Percentiles rank a stretch among this genome's conserved stretches.
These are phyloP conservation scores for Debaryomyces singareniensis DNA, from an alignment of 1,139 yeast species.

Conservation along the genomic window DNA sequence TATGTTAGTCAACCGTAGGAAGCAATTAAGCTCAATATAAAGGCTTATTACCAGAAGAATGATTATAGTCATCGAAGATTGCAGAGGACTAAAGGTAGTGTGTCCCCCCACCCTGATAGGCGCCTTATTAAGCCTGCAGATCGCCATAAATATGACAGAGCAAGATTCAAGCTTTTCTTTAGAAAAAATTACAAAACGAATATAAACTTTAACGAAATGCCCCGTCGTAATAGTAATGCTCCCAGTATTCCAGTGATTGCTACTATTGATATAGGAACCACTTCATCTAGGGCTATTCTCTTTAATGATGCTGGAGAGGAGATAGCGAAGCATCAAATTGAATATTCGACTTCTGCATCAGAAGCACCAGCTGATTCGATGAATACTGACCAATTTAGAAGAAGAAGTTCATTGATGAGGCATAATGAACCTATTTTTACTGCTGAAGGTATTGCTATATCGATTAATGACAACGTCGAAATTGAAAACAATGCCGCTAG, in stretches of 20 bases:
- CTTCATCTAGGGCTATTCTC: constrained; percentile 86
- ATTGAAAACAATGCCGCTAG: constrained; percentile 52
- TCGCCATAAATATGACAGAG: too few species aligned
- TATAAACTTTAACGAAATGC: too few species aligned
- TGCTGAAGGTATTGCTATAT: constrained; percentile 68
- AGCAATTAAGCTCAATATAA: too few species aligned
- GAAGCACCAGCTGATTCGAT: constrained; percentile 41
- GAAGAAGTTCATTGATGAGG: constrained; percentile 43
- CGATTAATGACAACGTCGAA: constrained; percentile 50
- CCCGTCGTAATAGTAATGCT: constrained; percentile 36
- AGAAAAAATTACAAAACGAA: too few species aligned
- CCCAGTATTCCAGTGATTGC: constrained; percentile 51
- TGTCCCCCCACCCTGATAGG: too few species aligned
- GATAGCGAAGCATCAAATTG: constrained; percentile 83
- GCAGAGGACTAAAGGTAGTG: too few species aligned
- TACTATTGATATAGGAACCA: constrained; percentile 87
- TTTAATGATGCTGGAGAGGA: constrained; percentile 72
- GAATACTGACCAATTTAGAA: constrained; percentile 45
- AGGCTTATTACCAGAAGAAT: too few species aligned
- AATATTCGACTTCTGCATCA: constrained; percentile 71
- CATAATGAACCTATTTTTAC: constrained; percentile 58
- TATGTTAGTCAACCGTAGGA: too few species aligned
- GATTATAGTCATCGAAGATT: too few species aligned
- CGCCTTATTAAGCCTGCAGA: too few species aligned
- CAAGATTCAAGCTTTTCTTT: too few species aligned